Evolutionary conservation across 1,139 yeast genomes (phyloP), one percentile per base, ranked within the genome.

Genomic region (Saccharomyces hybrid): DNA sequence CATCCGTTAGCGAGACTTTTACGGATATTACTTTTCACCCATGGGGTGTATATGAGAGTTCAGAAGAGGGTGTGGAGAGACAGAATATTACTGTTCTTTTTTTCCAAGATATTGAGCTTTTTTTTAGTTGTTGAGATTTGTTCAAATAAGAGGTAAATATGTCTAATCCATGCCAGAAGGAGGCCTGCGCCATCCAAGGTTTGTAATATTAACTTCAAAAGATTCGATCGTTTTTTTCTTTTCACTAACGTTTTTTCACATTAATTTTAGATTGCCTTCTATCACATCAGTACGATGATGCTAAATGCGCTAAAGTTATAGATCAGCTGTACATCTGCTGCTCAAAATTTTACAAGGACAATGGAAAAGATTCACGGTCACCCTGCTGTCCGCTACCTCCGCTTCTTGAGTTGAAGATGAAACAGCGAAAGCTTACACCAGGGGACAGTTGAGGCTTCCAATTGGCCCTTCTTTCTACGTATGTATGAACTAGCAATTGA

Each of bases 111-210:
- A 5, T 38, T 38, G 44, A 11, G 26, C 25, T 8, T 38, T 16
- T 8, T 38, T 16, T 38, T 8, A 16, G 9, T 38, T 16, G 34
- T 38, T 19, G 25, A 19, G 44, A 5, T 11, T 38, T 29, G 32
- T 29, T 42, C 14, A 42, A 42, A 23, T 29, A 31, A 34, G 38
- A 46, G 14, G 7, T 23, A 14, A 46, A 38, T 19, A 38, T 38
- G 55, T 31, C 52, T 9, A 50, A 25, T 56, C 78, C 86, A 1
- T 84, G 90, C 68, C 82, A 83, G 62, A 76, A 84, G 2, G 76
- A 81, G 60, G 90, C 90, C 6, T 84, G 90, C 71, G 81, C 80
- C 5, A 84, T 84, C 28, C 89, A 84, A 66, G 77, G 84, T 71
- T 62, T 19, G 76, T 67, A 7, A 3, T 11, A n/a, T 6, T 5